These are phyloP conservation scores for Diaporthe vexans DNA, from an alignment of 2,329 filamentous ascomycete species.

Conservation along the genomic window DNA sequence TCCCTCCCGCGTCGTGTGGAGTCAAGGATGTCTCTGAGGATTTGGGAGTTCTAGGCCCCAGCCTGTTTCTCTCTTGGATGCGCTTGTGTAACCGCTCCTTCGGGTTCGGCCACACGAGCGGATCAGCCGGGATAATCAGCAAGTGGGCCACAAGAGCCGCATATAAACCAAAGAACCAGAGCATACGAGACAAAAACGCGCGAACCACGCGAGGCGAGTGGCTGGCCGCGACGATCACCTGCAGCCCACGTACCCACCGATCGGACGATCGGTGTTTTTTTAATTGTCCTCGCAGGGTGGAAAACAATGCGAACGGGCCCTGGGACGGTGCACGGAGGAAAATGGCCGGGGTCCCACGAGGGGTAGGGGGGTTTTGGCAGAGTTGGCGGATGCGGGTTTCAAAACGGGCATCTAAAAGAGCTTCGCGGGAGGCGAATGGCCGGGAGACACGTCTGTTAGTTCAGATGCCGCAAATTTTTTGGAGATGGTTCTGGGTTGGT, in stretches of 20 bases:
- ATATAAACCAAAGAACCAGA: slow-evolving; percentile 14
- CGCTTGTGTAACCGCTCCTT: slow-evolving; percentile 31
- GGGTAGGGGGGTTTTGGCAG: not conserved
- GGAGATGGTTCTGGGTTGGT: not conserved
- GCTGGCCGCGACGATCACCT: slow-evolving; percentile 16
- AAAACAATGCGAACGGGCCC: slow-evolving; percentile 15
- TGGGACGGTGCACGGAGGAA: slow-evolving; percentile 7
- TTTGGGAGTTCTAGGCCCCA: slow-evolving; percentile 9
- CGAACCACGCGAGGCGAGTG: slow-evolving; percentile 11
- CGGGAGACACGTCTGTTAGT: slow-evolving; percentile 28
- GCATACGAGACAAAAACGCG: slow-evolving; percentile 9
- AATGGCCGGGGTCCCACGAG: not conserved
- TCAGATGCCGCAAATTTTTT: slow-evolving; percentile 16
- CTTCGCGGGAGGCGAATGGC: slow-evolving; percentile 16
- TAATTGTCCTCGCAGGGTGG: not conserved
- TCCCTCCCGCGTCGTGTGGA: slow-evolving; percentile 21
- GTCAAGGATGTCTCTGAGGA: slow-evolving; percentile 22
- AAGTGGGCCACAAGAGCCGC: slow-evolving; percentile 28
- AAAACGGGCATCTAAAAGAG: slow-evolving; percentile 10
- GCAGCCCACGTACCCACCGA: slow-evolving; percentile 30
- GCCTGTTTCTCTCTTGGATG: slow-evolving; percentile 1
- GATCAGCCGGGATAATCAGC: slow-evolving; percentile 23
- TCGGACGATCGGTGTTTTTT: slow-evolving; percentile 13
- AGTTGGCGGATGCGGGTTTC: slow-evolving; percentile 19
- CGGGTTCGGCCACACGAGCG: slow-evolving; percentile 29